These are phyloP conservation scores for Colletotrichum sp. DNA, from an alignment of 2,329 filamentous ascomycete genomes.

Conservation along the genomic window DNA sequence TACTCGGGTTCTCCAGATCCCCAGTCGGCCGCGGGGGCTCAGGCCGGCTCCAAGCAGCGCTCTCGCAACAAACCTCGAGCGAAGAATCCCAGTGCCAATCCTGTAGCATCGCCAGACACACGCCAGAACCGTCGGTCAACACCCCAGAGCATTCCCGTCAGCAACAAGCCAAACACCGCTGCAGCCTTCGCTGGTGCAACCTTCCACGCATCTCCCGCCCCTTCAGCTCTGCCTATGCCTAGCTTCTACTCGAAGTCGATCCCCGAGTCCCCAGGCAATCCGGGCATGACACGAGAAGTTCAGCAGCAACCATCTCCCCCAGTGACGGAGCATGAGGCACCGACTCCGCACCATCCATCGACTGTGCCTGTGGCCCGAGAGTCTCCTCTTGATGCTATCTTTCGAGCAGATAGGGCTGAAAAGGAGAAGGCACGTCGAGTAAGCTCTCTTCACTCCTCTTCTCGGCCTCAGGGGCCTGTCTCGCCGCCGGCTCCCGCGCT, in stretches of 20 bases:
- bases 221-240: constrained; percentile 87
- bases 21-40: constrained; percentile 32
- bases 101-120: constrained; percentile 43
- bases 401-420: constrained; percentile 84
- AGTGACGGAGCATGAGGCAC: constrained; percentile 56
- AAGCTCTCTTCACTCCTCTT: constrained; percentile 51
- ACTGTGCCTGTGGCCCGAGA: constrained; percentile 47
- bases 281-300: constrained; percentile 33
- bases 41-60: constrained; percentile 28
- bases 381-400: constrained; percentile 89
- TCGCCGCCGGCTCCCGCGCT: constrained; percentile 55
- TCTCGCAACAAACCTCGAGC: constrained; percentile 23
- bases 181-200: constrained; percentile 88
- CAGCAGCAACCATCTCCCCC: constrained; percentile 56
- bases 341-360: constrained; percentile 45
- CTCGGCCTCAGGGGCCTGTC: constrained; percentile 45
- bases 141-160: constrained; percentile 30
- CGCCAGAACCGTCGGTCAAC: constrained; percentile 49
- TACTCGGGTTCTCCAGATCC: constrained; percentile 38
- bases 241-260: constrained; percentile 82
- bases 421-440: constrained; percentile 65
- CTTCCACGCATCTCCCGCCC: constrained; percentile 93
- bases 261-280: constrained; percentile 61
- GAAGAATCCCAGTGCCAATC: constrained; percentile 21
- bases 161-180: constrained; percentile 49